Percentiles rank a stretch among this genome's conserved stretches.
Conservation (phyloP, 768 basidiomycete species). For the Sistotremastrum suecicum region DNA sequence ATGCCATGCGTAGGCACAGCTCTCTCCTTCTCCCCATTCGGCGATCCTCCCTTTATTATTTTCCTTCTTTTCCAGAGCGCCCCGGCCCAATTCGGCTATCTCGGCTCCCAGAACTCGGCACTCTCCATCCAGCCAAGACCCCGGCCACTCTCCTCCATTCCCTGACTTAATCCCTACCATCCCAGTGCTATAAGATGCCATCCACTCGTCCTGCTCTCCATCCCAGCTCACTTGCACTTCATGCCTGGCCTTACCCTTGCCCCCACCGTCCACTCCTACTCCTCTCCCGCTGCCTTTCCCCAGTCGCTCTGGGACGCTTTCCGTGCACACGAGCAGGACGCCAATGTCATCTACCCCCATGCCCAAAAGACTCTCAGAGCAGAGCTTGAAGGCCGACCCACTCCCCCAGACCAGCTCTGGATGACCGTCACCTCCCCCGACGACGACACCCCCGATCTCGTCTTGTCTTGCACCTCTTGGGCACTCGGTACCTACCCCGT, state of each 20-base stretch:
- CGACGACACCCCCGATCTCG: constrained; percentile 27
- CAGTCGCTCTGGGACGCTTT: constrained; percentile 23
- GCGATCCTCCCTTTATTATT: no score
- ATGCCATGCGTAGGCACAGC: no score
- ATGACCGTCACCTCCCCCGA: constrained; percentile 17
- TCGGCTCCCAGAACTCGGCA: no score
- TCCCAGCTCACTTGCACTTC: constrained; percentile 8
- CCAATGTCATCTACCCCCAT: constrained; percentile 39
- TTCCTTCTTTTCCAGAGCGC: no score
- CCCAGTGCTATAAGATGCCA: no score
- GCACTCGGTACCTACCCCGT: constrained; percentile 47
- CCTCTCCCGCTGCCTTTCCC: constrained; percentile 26
- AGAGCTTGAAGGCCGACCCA: constrained; percentile 33
- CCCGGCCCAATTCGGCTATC: no score
- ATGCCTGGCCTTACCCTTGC: not conserved
- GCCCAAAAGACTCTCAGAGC: constrained; percentile 28
- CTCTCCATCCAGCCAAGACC: no score
- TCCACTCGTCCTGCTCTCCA: constrained; percentile 6
- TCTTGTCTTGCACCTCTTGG: constrained; percentile 47
- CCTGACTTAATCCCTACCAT: no score
- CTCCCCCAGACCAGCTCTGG: constrained; percentile 18
- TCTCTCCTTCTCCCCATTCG: no score
- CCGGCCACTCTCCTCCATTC: no score
- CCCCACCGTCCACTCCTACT: constrained; percentile 24
- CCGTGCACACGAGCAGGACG: constrained; percentile 20